Evolutionary conservation across 2,329 filamentous ascomycete species (phyloP), one percentile per base, ranked within the genome.

Genomic region (Fusarium pilosicola): DNA sequence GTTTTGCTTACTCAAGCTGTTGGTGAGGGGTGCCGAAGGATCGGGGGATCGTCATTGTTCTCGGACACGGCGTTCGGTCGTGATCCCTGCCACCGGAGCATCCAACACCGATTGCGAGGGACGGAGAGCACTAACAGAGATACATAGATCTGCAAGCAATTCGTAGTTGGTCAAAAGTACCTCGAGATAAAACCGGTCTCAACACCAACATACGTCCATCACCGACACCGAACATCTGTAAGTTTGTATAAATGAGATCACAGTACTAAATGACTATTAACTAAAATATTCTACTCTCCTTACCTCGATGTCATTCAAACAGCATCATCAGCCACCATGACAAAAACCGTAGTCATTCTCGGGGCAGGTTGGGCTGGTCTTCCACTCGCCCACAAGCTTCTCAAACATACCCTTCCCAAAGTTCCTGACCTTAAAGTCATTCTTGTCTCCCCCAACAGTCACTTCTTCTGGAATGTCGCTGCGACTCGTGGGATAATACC

Each of bases 381-480:
- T 18, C 84, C 86, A 42, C 74, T 88, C 30, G 85, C 86, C 41
- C 87, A 89, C 72, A 84, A 85, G 34, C 82, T 88, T 3, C 81
- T 89, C 58, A 87, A 88, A 73, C 84, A 88, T 76, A 85, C 85
- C 0, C 77, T 77, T 8, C 81, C 83, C 51, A 80, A 84, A 30
- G 77, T 83, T 24, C 77, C 83, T 38, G 83, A 84, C 46, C 73
- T 86, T 49, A 88, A 87, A 72, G 85, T 89, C 57, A 81, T 88
- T 28, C 81, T 89, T n/a, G 84, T 89, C 20, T 86, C 86, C 41
- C 80, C 88, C 81, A 88, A 85, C 76, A 84, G 81, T 59, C 85
- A 87, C 73, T 87, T 89, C 73, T 89, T 84, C 80, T 89, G 87
- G 87, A 89, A 88, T 74, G 70, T 89, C 12, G 87, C 87, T 2